Base-by-base conservation (phyloP, 306 rosid species). In the Benincasa hispida region DNA sequence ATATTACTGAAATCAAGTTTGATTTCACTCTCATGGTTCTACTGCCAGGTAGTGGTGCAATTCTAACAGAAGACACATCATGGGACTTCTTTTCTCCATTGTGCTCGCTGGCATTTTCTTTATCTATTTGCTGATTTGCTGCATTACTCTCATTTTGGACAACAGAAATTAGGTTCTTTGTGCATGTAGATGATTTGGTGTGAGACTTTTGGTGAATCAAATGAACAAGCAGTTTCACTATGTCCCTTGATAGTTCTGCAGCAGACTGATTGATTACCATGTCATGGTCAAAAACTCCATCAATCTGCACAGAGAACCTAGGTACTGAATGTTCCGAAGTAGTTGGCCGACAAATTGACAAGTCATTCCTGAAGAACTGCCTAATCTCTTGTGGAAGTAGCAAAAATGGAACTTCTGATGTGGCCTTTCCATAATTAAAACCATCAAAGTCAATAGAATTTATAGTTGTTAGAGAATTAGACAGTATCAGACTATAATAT, bases 131-230 rank as follows among this genome's bases (percentile, higher is more conserved):
- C 37, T 45, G 79, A 81, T 80, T 74, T 70, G 65, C 79, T 50
- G 35, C 78, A 39, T 80, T 80, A 55, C 78, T 48, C 62, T 82
- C 82, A 63, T 41, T 79, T 50, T 76, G 84, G 78, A 41, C 10
- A 77, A 61, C 82, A 60, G n/a, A 62, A 75, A 55, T 39, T 83
- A 30, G 75, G 82, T 70, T 47, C 39, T 69, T 42, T 12, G 82
- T 80, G 83, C 81, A 59, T 9, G 65, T 45, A 54, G 74, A 73
- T 68, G 62, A 19, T 75, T 81, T 87, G 72, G 79, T 15, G 83
- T 91, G 98, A 77, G 96, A 89, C 69, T 80, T 82, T 85, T 82
- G 90, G 81, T 94, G 92, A 82, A 92, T 84, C 83, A 90, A 80
- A 51, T 88, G 92, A 87, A 87, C 85, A 60, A 88, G 84, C 79